These are phyloP conservation scores for Phytopythium kandeliae DNA, from an alignment of 352 stramenopile genomes.

Conservation along the genomic window DNA sequence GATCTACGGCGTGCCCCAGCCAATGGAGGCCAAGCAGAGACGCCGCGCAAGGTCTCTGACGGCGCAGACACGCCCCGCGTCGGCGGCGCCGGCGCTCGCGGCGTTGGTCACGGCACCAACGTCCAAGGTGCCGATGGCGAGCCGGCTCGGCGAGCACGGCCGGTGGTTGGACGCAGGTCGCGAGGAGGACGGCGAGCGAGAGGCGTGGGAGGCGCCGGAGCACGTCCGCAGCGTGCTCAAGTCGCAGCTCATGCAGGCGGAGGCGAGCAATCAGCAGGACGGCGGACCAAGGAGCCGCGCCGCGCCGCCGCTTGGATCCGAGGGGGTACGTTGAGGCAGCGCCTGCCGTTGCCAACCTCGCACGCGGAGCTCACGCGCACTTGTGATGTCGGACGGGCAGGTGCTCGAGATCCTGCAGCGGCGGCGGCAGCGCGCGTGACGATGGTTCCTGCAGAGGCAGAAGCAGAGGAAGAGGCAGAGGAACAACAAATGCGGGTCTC, in stretches of 20 bases:
- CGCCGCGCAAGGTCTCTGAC: slow-evolving; percentile 19
- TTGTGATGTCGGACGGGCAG: too few relatives aligned
- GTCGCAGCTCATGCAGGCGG: slow-evolving; percentile 30
- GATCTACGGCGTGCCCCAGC: slow-evolving; percentile 46
- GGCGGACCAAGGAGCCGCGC: slow-evolving; percentile 20
- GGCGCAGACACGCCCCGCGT: slow-evolving; percentile 4
- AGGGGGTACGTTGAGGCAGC: slow-evolving; percentile 32
- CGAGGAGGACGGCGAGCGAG: slow-evolving; percentile 1
- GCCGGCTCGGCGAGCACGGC: slow-evolving; percentile 12
- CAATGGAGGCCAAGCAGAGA: slow-evolving; percentile 30
- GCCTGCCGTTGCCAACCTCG: too few relatives aligned
- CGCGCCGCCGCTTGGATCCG: slow-evolving; percentile 8
- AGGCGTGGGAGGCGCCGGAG: slow-evolving; percentile 18
- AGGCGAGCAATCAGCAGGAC: slow-evolving; percentile 41
- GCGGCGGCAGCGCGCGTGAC: slow-evolving; percentile 21
- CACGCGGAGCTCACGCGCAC: too few relatives aligned
- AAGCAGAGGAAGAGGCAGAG: too few relatives aligned
- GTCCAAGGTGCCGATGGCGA: slow-evolving; percentile 6
- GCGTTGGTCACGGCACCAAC: neutral
- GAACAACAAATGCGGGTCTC: too few relatives aligned
- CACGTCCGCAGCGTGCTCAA: slow-evolving; percentile 60
- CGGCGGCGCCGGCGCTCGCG: slow-evolving; percentile 1
- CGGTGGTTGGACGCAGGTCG: neutral
- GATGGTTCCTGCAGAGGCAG: too few relatives aligned
- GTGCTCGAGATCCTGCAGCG: slow-evolving; percentile 60